A percentile compares a stretch with the other conserved stretches of the same genome.
Conservation (phyloP, 805 yeast species). For the Myxozyma nipponensis region DNA sequence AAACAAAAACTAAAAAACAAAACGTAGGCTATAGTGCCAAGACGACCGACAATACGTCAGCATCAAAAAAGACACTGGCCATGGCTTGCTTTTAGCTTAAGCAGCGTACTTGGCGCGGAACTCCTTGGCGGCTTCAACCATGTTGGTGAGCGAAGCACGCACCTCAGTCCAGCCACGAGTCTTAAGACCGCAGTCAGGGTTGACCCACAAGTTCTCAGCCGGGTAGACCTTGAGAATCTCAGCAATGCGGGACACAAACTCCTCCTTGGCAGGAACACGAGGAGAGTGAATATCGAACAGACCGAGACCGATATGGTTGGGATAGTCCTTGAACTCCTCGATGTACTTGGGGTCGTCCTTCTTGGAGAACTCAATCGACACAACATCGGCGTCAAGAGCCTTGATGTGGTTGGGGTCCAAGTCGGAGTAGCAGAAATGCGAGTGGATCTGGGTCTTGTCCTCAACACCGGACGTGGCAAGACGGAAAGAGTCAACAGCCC, state of each 20-base stretch:
- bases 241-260: slow-evolving; percentile 87
- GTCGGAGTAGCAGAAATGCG: slow-evolving; percentile 99
- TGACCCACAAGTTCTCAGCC: slow-evolving; percentile 98
- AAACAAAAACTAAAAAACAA: background rate
- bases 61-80: too few species aligned
- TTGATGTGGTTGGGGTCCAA: slow-evolving; percentile 99
- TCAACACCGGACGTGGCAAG: slow-evolving; percentile 98
- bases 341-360: slow-evolving; percentile 98
- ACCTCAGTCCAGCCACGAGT: slow-evolving; percentile 99
- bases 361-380: slow-evolving; percentile 98
- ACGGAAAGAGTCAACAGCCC: slow-evolving; percentile 99
- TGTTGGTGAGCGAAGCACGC: slow-evolving; percentile 88
- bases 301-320: slow-evolving; percentile 99
- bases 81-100: slow-evolving; percentile 6
- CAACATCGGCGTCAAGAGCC: slow-evolving; percentile 99
- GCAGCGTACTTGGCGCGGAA: slow-evolving; percentile 61
- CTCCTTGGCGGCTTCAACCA: slow-evolving; percentile 98
- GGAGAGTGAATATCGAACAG: slow-evolving; percentile 99
- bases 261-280: slow-evolving; percentile 97
- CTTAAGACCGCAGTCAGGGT: slow-evolving; percentile 99
- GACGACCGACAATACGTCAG: too few species aligned
- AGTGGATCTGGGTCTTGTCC: slow-evolving; percentile 95
- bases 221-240: slow-evolving; percentile 96
- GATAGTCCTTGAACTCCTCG: slow-evolving; percentile 95
- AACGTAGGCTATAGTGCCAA: background rate